Percentiles rank a stretch among this genome's conserved stretches.
phyloP scores from a whole-genome alignment of 495 filamentous ascomycete genomes.

The Bacidia rubella region DNA sequence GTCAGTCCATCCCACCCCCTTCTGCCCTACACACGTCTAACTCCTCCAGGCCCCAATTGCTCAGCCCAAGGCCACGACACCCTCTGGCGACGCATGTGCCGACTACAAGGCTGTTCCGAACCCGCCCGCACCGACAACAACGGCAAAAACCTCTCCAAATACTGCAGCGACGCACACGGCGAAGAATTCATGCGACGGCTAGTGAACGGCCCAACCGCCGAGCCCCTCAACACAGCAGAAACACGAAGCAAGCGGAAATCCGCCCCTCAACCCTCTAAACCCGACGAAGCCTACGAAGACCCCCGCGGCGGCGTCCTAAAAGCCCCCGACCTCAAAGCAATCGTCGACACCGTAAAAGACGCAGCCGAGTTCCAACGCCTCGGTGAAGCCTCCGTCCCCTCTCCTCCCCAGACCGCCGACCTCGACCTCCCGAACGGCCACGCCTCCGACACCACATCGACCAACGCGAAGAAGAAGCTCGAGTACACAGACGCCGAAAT shows the following conservation, averaged over 20 bases:
- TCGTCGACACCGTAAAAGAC: slow-evolving; percentile 33
- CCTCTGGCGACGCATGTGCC: slow-evolving; percentile 59
- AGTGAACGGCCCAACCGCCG: slow-evolving; percentile 15
- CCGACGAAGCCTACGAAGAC: slow-evolving; percentile 7
- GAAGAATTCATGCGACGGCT: slow-evolving; percentile 41
- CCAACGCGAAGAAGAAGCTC: not conserved
- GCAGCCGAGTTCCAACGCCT: slow-evolving; percentile 43
- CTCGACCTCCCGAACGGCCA: slow-evolving; percentile 7
- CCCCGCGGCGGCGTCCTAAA: slow-evolving; percentile 42
- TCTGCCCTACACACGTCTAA: not conserved
- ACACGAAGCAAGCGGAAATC: slow-evolving; percentile 8
- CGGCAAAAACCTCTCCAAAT: slow-evolving; percentile 40
- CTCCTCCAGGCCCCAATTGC: slow-evolving; percentile 42
- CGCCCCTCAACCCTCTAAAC: not conserved
- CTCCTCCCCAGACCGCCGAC: slow-evolving; percentile 20
- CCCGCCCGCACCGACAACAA: slow-evolving; percentile 40
- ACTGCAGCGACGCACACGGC: slow-evolving; percentile 55
- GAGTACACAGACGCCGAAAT: slow-evolving; percentile 38
- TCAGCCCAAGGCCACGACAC: slow-evolving; percentile 39
- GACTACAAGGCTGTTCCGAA: slow-evolving; percentile 43
- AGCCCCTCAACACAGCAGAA: slow-evolving; percentile 13
- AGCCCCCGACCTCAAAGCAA: slow-evolving; percentile 41
- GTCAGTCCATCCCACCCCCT: slow-evolving; percentile 25
- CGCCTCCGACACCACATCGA: not conserved
- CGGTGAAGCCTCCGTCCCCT: slow-evolving; percentile 37